Percentiles rank a stretch among this genome's conserved stretches.
phyloP scores from a whole-genome alignment of 805 yeast species.

The Cyberlindnera amylophila region DNA sequence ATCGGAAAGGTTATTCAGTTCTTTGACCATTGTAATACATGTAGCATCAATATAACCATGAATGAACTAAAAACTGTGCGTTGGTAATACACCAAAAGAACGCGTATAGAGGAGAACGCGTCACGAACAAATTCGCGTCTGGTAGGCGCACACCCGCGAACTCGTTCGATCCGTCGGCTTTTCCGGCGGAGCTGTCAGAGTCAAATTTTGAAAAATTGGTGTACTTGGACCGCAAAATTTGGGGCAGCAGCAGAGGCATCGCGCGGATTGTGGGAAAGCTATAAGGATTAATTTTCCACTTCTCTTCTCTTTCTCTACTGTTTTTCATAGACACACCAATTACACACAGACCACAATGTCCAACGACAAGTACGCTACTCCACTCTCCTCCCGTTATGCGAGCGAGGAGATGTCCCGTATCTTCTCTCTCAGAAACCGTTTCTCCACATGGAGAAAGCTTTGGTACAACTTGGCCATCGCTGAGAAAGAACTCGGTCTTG shows the following conservation, averaged over 20 bases:
- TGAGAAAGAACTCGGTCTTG: conserved; percentile 85
- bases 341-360: conserved; percentile 18
- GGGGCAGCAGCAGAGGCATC: no score
- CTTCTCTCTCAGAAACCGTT: conserved; percentile 90
- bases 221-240: neutral
- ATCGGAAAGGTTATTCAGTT: neutral
- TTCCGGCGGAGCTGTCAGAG: neutral
- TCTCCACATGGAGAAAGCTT: conserved; percentile 96
- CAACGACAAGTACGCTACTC: conserved; percentile 81
- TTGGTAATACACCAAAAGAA: no score
- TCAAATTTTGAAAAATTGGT: neutral
- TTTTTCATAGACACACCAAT: neutral
- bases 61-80: no score
- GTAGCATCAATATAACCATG: no score
- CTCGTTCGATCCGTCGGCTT: no score
- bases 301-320: neutral
- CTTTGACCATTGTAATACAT: neutral
- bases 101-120: no score
- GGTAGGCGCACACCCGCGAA: no score
- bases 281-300: no score
- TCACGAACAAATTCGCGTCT: no score
- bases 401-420: conserved; percentile 94
- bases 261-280: no score
- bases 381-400: conserved; percentile 94
- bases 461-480: conserved; percentile 96